phyloP scores from a whole-genome alignment of 345 rosid genomes.

The Arabis hirsuta region DNA sequence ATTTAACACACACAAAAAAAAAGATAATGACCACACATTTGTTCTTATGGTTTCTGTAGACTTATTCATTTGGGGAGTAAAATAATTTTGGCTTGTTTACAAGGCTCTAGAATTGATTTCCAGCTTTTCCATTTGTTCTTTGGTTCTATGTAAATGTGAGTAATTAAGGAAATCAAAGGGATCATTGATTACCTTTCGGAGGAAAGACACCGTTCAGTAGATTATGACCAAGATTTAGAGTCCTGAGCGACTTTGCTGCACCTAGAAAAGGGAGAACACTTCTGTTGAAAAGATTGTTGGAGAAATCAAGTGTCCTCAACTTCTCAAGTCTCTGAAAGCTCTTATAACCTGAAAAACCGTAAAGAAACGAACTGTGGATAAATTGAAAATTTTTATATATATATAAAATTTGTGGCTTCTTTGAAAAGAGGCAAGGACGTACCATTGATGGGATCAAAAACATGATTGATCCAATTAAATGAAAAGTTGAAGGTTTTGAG shows the following conservation, averaged over 20 bases:
- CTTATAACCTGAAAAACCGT: conserved; percentile 25
- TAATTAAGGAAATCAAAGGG: no score
- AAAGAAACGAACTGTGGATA: no score
- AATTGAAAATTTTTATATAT: no score
- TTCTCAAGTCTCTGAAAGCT: conserved; percentile 24
- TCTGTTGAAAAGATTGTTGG: conserved; percentile 20
- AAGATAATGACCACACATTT: no score
- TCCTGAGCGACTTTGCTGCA: conserved; percentile 24
- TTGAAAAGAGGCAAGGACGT: not conserved
- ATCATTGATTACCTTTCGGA: conserved; percentile 3
- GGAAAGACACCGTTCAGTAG: conserved; percentile 35
- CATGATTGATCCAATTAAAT: conserved; percentile 15
- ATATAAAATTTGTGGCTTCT: no score
- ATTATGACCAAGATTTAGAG: conserved; percentile 19
- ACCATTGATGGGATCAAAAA: conserved; percentile 30
- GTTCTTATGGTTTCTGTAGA: no score
- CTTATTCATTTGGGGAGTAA: no score
- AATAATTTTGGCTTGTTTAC: no score
- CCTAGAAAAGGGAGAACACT: conserved; percentile 24
- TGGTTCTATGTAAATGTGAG: no score
- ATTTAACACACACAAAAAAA: no score
- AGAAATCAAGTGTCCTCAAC: conserved; percentile 10
- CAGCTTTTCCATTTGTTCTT: no score
- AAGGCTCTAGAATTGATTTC: no score
- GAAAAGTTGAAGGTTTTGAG: conserved; percentile 32